phyloP scores from a whole-genome alignment of 768 basidiomycete genomes.

The Fistulinella prunicolor region DNA sequence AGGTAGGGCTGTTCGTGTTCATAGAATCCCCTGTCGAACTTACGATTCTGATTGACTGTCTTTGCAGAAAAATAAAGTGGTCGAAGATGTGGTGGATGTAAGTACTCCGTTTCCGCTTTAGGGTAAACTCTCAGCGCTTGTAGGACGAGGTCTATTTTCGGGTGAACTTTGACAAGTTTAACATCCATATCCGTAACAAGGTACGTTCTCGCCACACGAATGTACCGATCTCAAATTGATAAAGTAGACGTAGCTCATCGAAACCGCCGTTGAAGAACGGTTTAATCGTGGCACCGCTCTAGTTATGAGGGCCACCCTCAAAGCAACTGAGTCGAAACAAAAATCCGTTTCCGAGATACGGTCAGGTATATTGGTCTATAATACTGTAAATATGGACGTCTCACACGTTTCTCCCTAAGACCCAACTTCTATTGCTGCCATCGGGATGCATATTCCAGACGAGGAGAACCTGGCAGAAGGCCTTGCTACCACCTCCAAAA shows the following conservation, averaged over 20 bases:
- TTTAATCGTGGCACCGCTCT: conserved; percentile 74
- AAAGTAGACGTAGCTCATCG: conserved; percentile 58
- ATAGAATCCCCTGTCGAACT: background rate
- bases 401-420: conserved; percentile 38
- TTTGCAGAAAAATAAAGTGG: conserved; percentile 42
- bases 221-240: conserved; percentile 10
- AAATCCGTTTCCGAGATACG: conserved; percentile 55
- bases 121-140: conserved; percentile 1
- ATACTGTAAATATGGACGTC: background rate
- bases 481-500: conserved; percentile 55
- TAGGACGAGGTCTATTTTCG: conserved; percentile 77
- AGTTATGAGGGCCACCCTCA: conserved; percentile 70
- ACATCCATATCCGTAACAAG: conserved; percentile 82
- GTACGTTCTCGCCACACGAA: conserved; percentile 39
- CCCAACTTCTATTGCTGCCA: conserved; percentile 61
- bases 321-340: conserved; percentile 66
- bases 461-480: conserved; percentile 60
- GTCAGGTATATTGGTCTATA: conserved; percentile 46
- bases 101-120: conserved; percentile 23
- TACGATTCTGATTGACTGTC: conserved; percentile 14
- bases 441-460: conserved; percentile 62
- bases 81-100: conserved; percentile 65
- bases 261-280: conserved; percentile 69
- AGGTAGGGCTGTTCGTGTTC: conserved; percentile 37
- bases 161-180: conserved; percentile 87